Evolutionary conservation across 2,329 filamentous ascomycete genomes (phyloP).

Genomic region (Fusarium sp.): DNA sequence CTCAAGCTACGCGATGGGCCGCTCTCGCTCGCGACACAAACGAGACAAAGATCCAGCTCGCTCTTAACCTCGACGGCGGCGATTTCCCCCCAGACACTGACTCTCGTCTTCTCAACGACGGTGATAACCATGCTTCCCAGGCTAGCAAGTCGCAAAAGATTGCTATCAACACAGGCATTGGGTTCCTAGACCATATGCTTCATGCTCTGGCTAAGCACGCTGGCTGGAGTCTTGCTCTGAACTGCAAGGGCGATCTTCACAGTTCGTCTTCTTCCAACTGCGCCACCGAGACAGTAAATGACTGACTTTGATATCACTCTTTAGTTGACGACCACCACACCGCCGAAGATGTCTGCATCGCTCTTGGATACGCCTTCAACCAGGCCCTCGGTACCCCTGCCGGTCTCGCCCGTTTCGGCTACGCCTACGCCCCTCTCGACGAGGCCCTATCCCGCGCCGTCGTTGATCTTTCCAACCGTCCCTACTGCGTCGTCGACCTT

Average conservation of each 20-base stretch:
- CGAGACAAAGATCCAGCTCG: constrained; percentile 96
- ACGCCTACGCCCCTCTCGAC: constrained; percentile 92
- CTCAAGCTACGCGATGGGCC: constrained; percentile 71
- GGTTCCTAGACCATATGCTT: constrained; percentile 98
- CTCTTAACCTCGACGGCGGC: constrained; percentile 93
- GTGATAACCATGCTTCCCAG: constrained; percentile 83
- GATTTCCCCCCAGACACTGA: constrained; percentile 76
- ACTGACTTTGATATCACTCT: constrained; percentile 25
- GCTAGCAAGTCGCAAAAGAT: constrained; percentile 87
- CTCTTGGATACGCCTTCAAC: constrained; percentile 88
- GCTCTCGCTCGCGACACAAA: constrained; percentile 91
- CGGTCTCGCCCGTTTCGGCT: constrained; percentile 90
- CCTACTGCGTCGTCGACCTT: constrained; percentile 85
- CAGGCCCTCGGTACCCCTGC: constrained; percentile 80
- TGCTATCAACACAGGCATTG: constrained; percentile 90
- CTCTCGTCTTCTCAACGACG: constrained; percentile 63
- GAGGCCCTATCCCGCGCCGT: constrained; percentile 95
- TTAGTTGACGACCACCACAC: constrained; percentile 98
- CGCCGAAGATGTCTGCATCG: constrained; percentile 93
- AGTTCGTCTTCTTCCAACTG: constrained; percentile 69
- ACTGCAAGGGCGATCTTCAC: constrained; percentile 89
- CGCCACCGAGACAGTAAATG: constrained; percentile 1
- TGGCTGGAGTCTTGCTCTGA: constrained; percentile 89
- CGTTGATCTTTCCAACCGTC: constrained; percentile 93
- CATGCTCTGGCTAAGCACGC: constrained; percentile 96